Conservation (phyloP, 2,329 filamentous ascomycete species). For the Penicillium brevicompactum region DNA sequence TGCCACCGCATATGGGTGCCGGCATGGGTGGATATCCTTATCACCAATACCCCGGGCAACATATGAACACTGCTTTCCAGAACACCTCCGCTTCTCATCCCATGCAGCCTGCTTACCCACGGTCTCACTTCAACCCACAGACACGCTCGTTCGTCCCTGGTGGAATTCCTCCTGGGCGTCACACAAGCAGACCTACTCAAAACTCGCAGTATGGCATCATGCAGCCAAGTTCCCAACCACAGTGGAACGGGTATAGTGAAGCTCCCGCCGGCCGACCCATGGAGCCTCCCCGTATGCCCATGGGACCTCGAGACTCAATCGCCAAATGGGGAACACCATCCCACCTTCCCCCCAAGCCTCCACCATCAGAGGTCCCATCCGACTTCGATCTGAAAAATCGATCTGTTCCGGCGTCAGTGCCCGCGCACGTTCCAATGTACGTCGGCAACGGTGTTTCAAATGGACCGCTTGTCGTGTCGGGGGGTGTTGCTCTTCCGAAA, state of each 20-base stretch:
- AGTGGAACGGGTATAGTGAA: slow-evolving; percentile 34
- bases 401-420: slow-evolving; percentile 20
- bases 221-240: slow-evolving; percentile 25
- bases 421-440: slow-evolving; percentile 19
- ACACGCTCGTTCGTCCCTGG: slow-evolving; percentile 87
- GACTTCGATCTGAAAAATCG: slow-evolving; percentile 44
- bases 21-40: slow-evolving; percentile 67
- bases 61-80: slow-evolving; percentile 60
- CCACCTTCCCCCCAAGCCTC: slow-evolving; percentile 53
- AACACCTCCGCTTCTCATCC: slow-evolving; percentile 78
- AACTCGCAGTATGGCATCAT: slow-evolving; percentile 29
- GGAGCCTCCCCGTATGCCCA: slow-evolving; percentile 21
- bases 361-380: slow-evolving; percentile 49
- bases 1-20: slow-evolving; percentile 46
- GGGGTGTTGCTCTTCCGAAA: slow-evolving; percentile 33
- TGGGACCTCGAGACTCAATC: slow-evolving; percentile 41
- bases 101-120: slow-evolving; percentile 79
- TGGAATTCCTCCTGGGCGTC: slow-evolving; percentile 40
- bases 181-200: slow-evolving; percentile 35
- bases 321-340: slow-evolving; percentile 55
- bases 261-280: slow-evolving; percentile 20
- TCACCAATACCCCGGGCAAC: slow-evolving; percentile 72
- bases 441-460: slow-evolving; percentile 28
- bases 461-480: slow-evolving; percentile 44
- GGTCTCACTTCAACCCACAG: slow-evolving; percentile 90